phyloP scores from a whole-genome alignment of 768 basidiomycete species.

The Rhizopogon vinicolor region DNA sequence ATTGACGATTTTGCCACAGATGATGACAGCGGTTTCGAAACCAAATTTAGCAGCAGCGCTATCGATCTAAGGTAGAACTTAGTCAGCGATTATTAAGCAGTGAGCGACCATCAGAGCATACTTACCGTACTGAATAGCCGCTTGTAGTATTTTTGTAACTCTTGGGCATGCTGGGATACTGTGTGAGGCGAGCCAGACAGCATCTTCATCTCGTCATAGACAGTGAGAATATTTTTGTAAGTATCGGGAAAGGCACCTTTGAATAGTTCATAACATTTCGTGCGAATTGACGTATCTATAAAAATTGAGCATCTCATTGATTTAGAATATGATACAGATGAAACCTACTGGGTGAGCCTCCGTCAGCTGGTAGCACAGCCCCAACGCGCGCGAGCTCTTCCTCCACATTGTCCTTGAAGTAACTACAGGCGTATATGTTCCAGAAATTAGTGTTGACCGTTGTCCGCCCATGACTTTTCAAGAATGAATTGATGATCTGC shows the following conservation, averaged over 20 bases:
- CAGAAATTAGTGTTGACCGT: not conserved
- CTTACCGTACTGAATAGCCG: not conserved
- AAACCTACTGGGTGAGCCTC: not conserved
- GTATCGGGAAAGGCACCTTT: not conserved
- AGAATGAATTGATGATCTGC: constrained; percentile 6
- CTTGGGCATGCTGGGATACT: not conserved
- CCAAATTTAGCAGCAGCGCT: not conserved
- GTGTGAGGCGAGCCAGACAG: not conserved
- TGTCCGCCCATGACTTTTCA: not conserved
- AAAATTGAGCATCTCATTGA: not conserved
- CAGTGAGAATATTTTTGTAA: not conserved
- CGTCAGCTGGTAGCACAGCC: not conserved
- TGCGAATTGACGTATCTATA: not conserved
- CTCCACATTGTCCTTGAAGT: constrained; percentile 2
- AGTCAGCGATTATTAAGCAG: not conserved
- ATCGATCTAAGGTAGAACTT: not conserved
- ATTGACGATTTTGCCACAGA: constrained; percentile 7
- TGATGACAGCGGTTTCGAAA: constrained; percentile 5
- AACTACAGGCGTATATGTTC: constrained; percentile 1
- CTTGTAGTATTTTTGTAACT: not conserved
- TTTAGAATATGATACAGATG: not conserved
- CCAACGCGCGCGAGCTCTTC: not conserved
- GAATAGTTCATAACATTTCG: not conserved
- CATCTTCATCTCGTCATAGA: not conserved
- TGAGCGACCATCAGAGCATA: not conserved